Percentiles rank a stretch among this genome's conserved stretches.
Evolutionary conservation across 73 alveolate genomes (phyloP).

Genomic region (Paramecium primaurelia): DNA sequence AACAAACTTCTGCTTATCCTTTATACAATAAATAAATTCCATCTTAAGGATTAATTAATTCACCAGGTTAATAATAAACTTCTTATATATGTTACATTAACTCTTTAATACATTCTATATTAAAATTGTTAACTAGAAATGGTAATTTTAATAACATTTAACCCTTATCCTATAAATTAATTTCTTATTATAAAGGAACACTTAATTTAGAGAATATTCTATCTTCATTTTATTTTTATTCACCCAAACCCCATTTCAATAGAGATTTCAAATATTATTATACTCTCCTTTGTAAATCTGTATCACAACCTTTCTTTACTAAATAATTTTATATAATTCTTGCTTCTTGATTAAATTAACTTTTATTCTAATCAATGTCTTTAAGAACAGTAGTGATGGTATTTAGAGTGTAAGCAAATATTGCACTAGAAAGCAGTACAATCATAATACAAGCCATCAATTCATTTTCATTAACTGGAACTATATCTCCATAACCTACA

Average conservation of each 20-base stretch:
- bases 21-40: background rate
- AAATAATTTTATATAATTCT: background rate
- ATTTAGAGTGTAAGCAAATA: conserved; percentile 48
- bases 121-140: background rate
- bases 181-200: background rate
- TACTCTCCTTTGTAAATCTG: background rate
- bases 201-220: background rate
- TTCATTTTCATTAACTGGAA: conserved; percentile 39
- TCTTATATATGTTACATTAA: background rate
- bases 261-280: background rate
- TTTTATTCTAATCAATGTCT: conserved; percentile 18
- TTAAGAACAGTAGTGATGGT: conserved; percentile 31
- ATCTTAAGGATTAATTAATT: background rate
- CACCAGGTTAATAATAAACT: background rate
- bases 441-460: conserved; percentile 1
- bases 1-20: background rate
- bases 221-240: background rate
- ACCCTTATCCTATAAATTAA: conserved; percentile 7
- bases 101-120: background rate
- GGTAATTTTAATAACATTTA: background rate
- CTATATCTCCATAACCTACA: conserved; percentile 58
- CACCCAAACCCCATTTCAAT: background rate
- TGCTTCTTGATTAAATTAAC: background rate
- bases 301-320: background rate
- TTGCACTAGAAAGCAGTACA: conserved; percentile 33